Evolutionary conservation across 2,329 filamentous ascomycete species (phyloP).

Genomic region (Colletotrichum horii): DNA sequence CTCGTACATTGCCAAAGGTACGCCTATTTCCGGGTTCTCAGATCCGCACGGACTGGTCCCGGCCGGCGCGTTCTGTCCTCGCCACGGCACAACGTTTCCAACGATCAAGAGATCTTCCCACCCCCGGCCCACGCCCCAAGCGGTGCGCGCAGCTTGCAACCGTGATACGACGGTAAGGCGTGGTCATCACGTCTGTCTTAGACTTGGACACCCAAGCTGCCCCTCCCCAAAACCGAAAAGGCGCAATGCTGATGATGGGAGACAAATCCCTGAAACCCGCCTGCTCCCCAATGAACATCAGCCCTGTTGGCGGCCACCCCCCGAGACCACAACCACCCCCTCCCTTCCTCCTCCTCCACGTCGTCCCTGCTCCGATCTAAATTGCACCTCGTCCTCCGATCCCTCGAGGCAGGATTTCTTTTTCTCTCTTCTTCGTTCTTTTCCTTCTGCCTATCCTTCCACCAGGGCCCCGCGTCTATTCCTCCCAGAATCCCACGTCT

Average conservation of each 20-base stretch:
- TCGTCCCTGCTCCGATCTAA: constrained; percentile 14
- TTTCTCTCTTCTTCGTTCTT: background rate
- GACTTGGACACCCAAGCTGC: background rate
- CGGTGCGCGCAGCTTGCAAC: background rate
- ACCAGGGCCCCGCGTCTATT: background rate
- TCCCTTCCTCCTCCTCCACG: background rate
- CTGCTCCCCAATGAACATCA: constrained; percentile 14
- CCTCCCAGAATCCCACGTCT: background rate
- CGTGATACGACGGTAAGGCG: background rate
- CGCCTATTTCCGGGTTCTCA: constrained; percentile 3
- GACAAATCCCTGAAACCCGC: constrained; percentile 6
- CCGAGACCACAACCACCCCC: background rate
- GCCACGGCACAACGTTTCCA: constrained; percentile 14
- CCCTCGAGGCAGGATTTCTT: background rate
- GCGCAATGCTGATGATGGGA: constrained; percentile 11
- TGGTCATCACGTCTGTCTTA: background rate
- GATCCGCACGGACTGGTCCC: constrained; percentile 21
- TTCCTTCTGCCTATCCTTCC: background rate
- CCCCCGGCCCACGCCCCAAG: constrained; percentile 6
- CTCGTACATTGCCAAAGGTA: background rate
- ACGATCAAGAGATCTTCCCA: constrained; percentile 9
- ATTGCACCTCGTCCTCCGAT: constrained; percentile 18
- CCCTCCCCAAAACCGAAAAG: background rate
- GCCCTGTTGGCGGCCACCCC: background rate
- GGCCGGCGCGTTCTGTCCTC: constrained; percentile 10